Percentiles rank a stretch among this genome's conserved stretches.
These are phyloP conservation scores for Trichoderma sp. DNA, from an alignment of 2,329 filamentous ascomycete genomes.

Conservation along the genomic window DNA sequence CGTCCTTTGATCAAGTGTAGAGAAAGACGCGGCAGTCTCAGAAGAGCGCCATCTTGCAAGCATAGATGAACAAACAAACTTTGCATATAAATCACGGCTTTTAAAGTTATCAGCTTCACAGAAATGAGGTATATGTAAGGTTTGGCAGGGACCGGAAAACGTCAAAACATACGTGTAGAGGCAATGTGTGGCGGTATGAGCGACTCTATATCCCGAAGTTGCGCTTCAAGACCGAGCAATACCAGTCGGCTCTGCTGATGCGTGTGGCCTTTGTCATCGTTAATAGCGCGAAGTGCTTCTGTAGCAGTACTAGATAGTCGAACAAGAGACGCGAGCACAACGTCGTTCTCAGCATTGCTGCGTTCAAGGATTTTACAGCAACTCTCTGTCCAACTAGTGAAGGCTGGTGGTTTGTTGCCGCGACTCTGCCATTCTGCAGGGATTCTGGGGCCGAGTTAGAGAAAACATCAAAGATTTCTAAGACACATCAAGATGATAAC, in stretches of 20 bases:
- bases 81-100: slow-evolving; percentile 32
- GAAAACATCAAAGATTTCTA: not conserved
- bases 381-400: slow-evolving; percentile 42
- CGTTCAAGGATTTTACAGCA: slow-evolving; percentile 45
- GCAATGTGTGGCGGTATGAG: slow-evolving; percentile 36
- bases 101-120: slow-evolving; percentile 17
- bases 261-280: slow-evolving; percentile 28
- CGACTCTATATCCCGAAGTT: slow-evolving; percentile 42
- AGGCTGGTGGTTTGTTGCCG: slow-evolving; percentile 22
- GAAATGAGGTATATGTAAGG: not conserved
- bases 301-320: slow-evolving; percentile 41
- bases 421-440: not conserved
- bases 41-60: slow-evolving; percentile 39
- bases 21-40: slow-evolving; percentile 24
- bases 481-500: slow-evolving; percentile 16
- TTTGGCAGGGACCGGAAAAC: not conserved
- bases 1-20: not conserved
- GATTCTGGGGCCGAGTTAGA: slow-evolving; percentile 30
- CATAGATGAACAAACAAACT: slow-evolving; percentile 39
- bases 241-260: slow-evolving; percentile 44
- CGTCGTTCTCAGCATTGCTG: slow-evolving; percentile 38
- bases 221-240: slow-evolving; percentile 46
- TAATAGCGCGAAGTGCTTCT: slow-evolving; percentile 36
- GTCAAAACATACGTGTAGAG: slow-evolving; percentile 21
- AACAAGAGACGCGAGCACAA: slow-evolving; percentile 42